These are phyloP conservation scores for Lobulomyces angularis DNA, from an alignment of 192 early-diverging fungal species.

Conservation along the genomic window DNA sequence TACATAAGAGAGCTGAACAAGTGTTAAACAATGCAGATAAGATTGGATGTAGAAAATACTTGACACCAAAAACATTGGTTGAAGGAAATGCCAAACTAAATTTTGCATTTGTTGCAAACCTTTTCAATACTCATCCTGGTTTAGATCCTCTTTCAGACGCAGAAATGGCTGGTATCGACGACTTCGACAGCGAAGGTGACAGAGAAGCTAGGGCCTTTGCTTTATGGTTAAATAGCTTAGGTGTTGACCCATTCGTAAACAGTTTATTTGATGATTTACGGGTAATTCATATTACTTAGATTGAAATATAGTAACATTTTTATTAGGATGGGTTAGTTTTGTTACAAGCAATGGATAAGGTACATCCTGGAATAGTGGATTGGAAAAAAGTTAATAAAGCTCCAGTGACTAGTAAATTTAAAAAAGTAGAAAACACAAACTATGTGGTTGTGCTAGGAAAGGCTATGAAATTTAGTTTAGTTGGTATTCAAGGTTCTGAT, in stretches of 20 bases:
- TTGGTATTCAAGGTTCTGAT: slow-evolving; percentile 91
- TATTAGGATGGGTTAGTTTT: slow-evolving; percentile 73
- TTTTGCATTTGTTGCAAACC: slow-evolving; percentile 94
- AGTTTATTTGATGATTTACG: slow-evolving; percentile 93
- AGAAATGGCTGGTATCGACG: slow-evolving; percentile 84
- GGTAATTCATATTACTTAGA: slow-evolving; percentile 6
- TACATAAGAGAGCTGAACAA: slow-evolving; percentile 71
- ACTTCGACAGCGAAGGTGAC: slow-evolving; percentile 68
- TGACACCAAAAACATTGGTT: slow-evolving; percentile 85
- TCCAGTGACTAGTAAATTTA: slow-evolving; percentile 73
- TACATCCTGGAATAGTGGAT: slow-evolving; percentile 77
- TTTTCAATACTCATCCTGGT: slow-evolving; percentile 97
- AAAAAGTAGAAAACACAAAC: slow-evolving; percentile 97
- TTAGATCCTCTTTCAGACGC: slow-evolving; percentile 76
- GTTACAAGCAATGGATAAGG: slow-evolving; percentile 90
- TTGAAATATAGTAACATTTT: slow-evolving; percentile 5
- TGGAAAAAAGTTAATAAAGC: slow-evolving; percentile 83
- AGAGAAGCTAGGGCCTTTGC: slow-evolving; percentile 86
- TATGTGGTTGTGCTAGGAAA: slow-evolving; percentile 82
- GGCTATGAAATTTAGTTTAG: slow-evolving; percentile 71
- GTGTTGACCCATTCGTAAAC: slow-evolving; percentile 94
- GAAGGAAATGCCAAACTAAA: slow-evolving; percentile 94
- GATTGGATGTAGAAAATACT: slow-evolving; percentile 86
- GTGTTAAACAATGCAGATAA: slow-evolving; percentile 80
- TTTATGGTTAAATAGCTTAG: slow-evolving; percentile 94